These are phyloP conservation scores for Ustilago trichophora DNA, from an alignment of 1,284 basidiomycete genomes.

Conservation along the genomic window DNA sequence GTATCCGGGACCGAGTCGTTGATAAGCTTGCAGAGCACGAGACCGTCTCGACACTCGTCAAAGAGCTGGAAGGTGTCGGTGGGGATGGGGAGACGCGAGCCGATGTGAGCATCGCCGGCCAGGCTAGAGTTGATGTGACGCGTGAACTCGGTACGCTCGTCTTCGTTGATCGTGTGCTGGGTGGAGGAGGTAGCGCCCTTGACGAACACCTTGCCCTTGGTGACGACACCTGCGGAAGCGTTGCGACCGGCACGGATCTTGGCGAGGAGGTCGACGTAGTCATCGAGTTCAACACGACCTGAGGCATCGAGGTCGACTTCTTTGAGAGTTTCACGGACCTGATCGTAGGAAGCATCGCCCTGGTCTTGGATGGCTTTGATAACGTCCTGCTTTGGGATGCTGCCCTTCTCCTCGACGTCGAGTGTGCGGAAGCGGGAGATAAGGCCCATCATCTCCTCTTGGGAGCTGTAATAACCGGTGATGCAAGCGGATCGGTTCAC, in stretches of 20 bases:
- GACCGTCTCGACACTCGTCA: constrained; percentile 91
- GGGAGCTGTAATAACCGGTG: too few species aligned
- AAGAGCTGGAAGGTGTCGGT: constrained; percentile 99
- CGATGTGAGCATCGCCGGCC: constrained; percentile 87
- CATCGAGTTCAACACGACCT: constrained; percentile 95
- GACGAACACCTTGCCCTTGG: constrained; percentile 87
- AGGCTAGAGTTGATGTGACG: constrained; percentile 95
- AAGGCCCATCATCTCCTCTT: constrained; percentile 66
- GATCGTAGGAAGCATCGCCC: constrained; percentile 60
- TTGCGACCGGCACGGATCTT: constrained; percentile 73
- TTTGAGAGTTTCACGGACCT: constrained; percentile 80
- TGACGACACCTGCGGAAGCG: constrained; percentile 67
- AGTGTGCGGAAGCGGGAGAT: constrained; percentile 60
- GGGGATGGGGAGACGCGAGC: constrained; percentile 85
- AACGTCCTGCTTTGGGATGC: constrained; percentile 59
- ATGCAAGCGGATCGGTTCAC: too few species aligned
- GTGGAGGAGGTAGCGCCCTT: constrained; percentile 94
- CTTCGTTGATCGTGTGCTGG: constrained; percentile 97
- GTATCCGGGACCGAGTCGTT: constrained; percentile 99
- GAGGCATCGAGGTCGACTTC: constrained; percentile 91
- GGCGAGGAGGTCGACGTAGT: constrained; percentile 93
- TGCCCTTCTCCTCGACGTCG: constrained; percentile 65
- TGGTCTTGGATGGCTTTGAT: constrained; percentile 60
- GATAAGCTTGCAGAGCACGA: constrained; percentile 97
- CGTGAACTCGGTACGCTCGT: constrained; percentile 94